phyloP scores from a whole-genome alignment of 2,329 filamentous ascomycete genomes.

The Ophiostoma novo-ulmi region DNA sequence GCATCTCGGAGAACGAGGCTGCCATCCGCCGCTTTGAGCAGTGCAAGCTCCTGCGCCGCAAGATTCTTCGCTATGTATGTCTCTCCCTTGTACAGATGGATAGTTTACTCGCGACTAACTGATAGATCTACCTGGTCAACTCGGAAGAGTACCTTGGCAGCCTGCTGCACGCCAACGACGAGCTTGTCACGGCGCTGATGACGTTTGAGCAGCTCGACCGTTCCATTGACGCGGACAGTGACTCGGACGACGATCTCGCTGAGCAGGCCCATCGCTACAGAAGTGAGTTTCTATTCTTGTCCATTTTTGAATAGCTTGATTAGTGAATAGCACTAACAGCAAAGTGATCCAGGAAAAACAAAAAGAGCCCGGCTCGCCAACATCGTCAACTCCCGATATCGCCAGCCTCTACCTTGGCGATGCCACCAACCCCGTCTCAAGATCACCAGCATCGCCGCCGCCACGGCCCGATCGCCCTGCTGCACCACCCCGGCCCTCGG shows the following conservation, averaged over 20 bases:
- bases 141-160: constrained; percentile 88
- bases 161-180: constrained; percentile 88
- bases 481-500: constrained; percentile 46
- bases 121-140: constrained; percentile 79
- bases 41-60: constrained; percentile 79
- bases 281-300: constrained; percentile 41
- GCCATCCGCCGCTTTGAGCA: constrained; percentile 74
- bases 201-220: constrained; percentile 90
- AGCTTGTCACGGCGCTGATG: constrained; percentile 89
- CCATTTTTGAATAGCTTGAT: not conserved
- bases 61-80: constrained; percentile 75
- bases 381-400: constrained; percentile 39
- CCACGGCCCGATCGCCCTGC: constrained; percentile 39
- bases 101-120: constrained; percentile 49
- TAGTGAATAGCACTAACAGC: not conserved
- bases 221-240: constrained; percentile 70
- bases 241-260: constrained; percentile 63
- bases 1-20: constrained; percentile 76
- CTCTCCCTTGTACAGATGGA: constrained; percentile 26
- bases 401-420: constrained; percentile 41
- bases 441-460: constrained; percentile 35
- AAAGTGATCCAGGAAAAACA: constrained; percentile 51
- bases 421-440: constrained; percentile 3
- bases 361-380: constrained; percentile 44
- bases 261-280: constrained; percentile 62